Evolutionary conservation across 768 basidiomycete species (phyloP).

Genomic region (Psilocybe subaeruginosa): DNA sequence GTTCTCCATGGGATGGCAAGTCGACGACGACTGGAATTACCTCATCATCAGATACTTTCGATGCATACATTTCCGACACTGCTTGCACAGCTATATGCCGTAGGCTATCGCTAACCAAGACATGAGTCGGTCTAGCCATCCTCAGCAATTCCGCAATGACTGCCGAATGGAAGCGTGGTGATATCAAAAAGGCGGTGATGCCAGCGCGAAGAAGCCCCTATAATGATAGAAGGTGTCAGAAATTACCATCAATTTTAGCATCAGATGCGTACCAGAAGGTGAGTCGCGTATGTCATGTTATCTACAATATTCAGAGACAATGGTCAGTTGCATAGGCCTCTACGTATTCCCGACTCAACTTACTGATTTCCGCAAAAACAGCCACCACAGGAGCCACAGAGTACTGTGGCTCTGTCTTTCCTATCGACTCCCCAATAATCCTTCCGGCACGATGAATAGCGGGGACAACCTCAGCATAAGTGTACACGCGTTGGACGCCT

Average conservation of each 20-base stretch:
- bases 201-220: not conserved
- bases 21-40: not conserved
- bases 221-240: not conserved
- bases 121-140: not conserved
- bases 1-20: not conserved
- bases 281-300: not conserved
- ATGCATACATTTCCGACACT: not conserved
- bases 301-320: not conserved
- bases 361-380: constrained; percentile 1
- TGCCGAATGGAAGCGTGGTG: not conserved
- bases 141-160: not conserved
- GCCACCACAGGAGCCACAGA: not conserved
- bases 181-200: not conserved
- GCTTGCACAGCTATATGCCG: not conserved
- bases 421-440: not conserved
- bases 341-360: not conserved
- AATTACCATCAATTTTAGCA: not conserved
- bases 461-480: not conserved
- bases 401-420: not conserved
- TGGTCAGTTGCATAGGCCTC: not conserved
- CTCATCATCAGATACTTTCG: not conserved
- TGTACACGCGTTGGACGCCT: not conserved
- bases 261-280: not conserved
- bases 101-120: not conserved
- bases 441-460: not conserved